A percentile compares a stretch with the other conserved stretches of the same genome.
These are phyloP conservation scores for Striga asiatica DNA, from an alignment of 257 asterid species.

Conservation along the genomic window DNA sequence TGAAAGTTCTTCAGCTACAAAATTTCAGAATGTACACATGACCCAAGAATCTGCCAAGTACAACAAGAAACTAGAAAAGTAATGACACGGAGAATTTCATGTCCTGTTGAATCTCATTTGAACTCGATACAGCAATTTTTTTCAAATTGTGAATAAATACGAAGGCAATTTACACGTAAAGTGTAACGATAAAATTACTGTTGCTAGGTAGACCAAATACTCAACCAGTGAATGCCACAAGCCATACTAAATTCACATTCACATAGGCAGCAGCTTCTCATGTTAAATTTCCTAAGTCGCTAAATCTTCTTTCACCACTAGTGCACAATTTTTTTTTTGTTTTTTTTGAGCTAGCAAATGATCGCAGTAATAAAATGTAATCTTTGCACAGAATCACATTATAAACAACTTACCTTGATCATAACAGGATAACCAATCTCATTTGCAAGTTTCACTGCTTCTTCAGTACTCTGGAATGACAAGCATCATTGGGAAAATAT, in stretches of 20 bases:
- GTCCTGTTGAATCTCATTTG: no score
- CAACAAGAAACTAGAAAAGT: no score
- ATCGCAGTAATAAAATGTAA: background rate
- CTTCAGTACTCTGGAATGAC: conserved; percentile 70
- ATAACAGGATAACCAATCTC: conserved; percentile 91
- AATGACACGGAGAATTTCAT: no score
- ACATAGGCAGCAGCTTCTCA: background rate
- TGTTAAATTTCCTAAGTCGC: conserved; percentile 1
- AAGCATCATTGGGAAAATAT: background rate
- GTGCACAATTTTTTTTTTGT: background rate
- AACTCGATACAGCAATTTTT: no score
- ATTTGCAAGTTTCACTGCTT: conserved; percentile 70
- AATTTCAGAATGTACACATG: no score
- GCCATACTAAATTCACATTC: conserved; percentile 8
- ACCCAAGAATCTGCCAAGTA: no score
- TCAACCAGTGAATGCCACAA: background rate
- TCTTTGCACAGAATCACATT: background rate
- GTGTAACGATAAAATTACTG: conserved; percentile 1
- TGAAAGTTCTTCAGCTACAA: no score
- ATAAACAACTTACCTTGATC: conserved; percentile 73
- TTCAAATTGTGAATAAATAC: no score
- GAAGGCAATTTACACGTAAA: background rate
- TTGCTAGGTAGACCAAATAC: conserved; percentile 2
- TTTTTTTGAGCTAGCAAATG: background rate
- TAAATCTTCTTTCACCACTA: background rate